A percentile compares a stretch with the other conserved stretches of the same genome.
phyloP scores from a whole-genome alignment of 768 basidiomycete genomes.

The Neoboletus brunneissimus region DNA sequence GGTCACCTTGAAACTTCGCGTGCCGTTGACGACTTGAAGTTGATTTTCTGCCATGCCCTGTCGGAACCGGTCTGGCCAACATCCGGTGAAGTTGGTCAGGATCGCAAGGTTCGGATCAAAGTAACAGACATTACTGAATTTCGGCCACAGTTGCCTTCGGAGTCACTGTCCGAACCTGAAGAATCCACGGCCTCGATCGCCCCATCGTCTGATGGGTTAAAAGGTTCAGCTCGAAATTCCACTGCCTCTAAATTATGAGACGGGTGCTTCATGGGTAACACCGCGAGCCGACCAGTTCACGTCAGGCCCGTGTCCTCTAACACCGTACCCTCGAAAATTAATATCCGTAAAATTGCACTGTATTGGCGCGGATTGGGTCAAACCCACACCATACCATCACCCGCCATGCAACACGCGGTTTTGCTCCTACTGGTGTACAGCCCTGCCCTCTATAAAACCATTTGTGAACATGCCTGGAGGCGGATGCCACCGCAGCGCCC shows the following conservation, averaged over 20 bases:
- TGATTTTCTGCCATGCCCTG: not conserved
- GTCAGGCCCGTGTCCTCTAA: not conserved
- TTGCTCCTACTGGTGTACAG: not conserved
- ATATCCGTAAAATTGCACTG: not conserved
- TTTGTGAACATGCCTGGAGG: not conserved
- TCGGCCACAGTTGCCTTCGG: not conserved
- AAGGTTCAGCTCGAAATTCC: not conserved
- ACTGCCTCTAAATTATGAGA: not conserved
- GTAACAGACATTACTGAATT: not conserved
- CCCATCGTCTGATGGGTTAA: not conserved
- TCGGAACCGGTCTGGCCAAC: not conserved
- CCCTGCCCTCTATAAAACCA: not conserved
- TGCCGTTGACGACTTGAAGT: not conserved
- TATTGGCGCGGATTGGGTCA: not conserved
- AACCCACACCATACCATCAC: not conserved
- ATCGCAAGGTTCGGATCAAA: constrained; percentile 5
- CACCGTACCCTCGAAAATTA: not conserved
- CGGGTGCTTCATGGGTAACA: not conserved
- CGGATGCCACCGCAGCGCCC: not conserved
- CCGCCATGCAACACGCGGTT: not conserved
- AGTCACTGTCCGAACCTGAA: not conserved
- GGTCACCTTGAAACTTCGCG: not conserved
- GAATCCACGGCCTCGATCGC: not conserved
- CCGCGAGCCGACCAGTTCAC: not conserved
- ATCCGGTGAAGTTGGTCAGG: not conserved